Evolutionary conservation across 2,329 filamentous ascomycete species (phyloP).

Genomic region (Paecilomyces sp.): DNA sequence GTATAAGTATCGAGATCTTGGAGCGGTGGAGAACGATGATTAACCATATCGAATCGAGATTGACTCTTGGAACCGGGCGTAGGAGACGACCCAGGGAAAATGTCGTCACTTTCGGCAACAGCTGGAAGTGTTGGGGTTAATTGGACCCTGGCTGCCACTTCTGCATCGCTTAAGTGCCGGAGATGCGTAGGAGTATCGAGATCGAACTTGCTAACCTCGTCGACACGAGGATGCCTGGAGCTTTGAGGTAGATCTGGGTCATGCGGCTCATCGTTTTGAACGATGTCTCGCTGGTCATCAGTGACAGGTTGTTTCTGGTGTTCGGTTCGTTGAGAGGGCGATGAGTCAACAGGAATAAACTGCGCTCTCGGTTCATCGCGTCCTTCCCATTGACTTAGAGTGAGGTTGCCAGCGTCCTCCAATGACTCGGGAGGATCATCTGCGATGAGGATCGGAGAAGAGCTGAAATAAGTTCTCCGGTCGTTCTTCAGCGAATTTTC

Average conservation of each 20-base stretch:
- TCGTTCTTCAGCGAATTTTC: conserved; percentile 8
- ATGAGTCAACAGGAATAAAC: conserved; percentile 62
- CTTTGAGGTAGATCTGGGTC: conserved; percentile 48
- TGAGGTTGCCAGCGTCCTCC: conserved; percentile 26
- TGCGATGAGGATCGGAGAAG: conserved; percentile 19
- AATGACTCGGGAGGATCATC: conserved; percentile 13
- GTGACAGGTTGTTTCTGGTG: conserved; percentile 67
- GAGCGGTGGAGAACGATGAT: conserved; percentile 28
- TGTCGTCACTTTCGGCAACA: conserved; percentile 35
- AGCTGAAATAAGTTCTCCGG: conserved; percentile 13
- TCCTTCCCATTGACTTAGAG: conserved; percentile 50
- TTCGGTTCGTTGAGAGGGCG: conserved; percentile 41
- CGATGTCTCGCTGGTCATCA: conserved; percentile 70
- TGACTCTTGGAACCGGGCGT: conserved; percentile 38
- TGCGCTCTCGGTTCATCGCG: conserved; percentile 80
- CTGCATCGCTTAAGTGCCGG: conserved; percentile 16
- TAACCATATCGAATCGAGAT: conserved; percentile 16
- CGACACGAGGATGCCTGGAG: background rate
- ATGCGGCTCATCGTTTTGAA: conserved; percentile 57
- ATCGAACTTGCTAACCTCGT: background rate
- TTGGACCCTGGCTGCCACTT: conserved; percentile 19
- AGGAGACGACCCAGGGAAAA: conserved; percentile 46
- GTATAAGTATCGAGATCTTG: conserved; percentile 11
- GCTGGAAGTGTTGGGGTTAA: conserved; percentile 36
- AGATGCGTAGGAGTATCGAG: conserved; percentile 22